phyloP scores from a whole-genome alignment of 306 rosid species.

The Lathyrus sativus region DNA sequence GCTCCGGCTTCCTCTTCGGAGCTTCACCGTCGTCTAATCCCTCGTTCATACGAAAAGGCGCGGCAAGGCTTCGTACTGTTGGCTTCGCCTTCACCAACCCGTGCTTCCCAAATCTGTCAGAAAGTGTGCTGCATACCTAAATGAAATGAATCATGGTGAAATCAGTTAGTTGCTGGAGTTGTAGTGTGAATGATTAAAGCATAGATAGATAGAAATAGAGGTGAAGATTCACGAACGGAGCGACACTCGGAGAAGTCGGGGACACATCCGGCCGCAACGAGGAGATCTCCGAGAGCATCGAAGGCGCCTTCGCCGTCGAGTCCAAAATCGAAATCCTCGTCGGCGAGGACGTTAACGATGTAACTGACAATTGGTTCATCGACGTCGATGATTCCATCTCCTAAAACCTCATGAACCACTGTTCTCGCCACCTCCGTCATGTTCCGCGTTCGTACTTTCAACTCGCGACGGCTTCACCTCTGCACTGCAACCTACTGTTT shows the following conservation, averaged over 20 bases:
- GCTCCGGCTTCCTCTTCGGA: conserved; percentile 87
- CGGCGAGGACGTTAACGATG: conserved; percentile 93
- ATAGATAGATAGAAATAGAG: not conserved
- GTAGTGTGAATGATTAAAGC: not conserved
- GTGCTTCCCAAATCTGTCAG: conserved; percentile 88
- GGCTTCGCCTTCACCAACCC: conserved; percentile 84
- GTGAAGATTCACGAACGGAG: conserved; percentile 51
- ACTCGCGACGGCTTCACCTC: not conserved
- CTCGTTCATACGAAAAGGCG: conserved; percentile 88
- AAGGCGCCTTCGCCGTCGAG: conserved; percentile 85
- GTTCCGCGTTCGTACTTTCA: conserved; percentile 8
- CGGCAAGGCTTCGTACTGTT: conserved; percentile 78
- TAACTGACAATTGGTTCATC: conserved; percentile 89
- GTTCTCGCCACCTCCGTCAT: conserved; percentile 93
- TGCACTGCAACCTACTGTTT: conserved; percentile 1
- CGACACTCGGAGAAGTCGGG: conserved; percentile 76
- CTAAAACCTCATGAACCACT: conserved; percentile 85
- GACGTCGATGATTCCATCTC: conserved; percentile 66
- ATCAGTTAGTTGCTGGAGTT: not conserved
- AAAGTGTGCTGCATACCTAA: conserved; percentile 76
- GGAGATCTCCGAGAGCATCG: conserved; percentile 86
- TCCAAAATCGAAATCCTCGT: conserved; percentile 94
- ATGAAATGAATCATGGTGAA: not conserved
- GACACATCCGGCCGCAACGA: conserved; percentile 87
- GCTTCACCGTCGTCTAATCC: conserved; percentile 81